Conservation (phyloP, 2,329 filamentous ascomycete genomes). For the Mollisiaceae sp. region DNA sequence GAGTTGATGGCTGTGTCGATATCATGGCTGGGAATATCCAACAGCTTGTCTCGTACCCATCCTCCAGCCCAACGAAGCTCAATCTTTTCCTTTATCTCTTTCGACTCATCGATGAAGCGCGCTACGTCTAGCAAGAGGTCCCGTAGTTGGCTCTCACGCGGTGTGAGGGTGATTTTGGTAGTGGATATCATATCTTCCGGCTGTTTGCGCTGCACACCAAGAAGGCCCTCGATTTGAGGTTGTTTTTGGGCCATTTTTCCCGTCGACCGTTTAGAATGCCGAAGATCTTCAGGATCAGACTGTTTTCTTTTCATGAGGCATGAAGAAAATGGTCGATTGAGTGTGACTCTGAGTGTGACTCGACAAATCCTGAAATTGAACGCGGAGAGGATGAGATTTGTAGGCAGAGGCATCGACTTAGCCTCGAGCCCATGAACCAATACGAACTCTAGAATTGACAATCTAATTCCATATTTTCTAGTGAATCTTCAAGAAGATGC, state of each 20-base stretch:
- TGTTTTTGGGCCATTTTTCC: slow-evolving; percentile 31
- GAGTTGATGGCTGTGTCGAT: slow-evolving; percentile 86
- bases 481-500: background rate
- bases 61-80: slow-evolving; percentile 81
- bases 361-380: slow-evolving; percentile 22
- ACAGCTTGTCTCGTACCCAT: slow-evolving; percentile 85
- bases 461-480: background rate
- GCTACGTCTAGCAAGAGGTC: slow-evolving; percentile 84
- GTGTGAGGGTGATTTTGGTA: slow-evolving; percentile 61
- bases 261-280: slow-evolving; percentile 29
- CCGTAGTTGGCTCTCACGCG: slow-evolving; percentile 74
- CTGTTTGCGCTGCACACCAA: slow-evolving; percentile 23
- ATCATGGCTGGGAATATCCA: slow-evolving; percentile 74
- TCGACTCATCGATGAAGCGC: slow-evolving; percentile 62
- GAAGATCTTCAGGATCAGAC: slow-evolving; percentile 41
- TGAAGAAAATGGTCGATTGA: slow-evolving; percentile 26
- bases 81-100: slow-evolving; percentile 57
- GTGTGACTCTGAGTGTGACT: slow-evolving; percentile 32
- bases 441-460: background rate
- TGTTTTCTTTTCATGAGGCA: slow-evolving; percentile 40
- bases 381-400: slow-evolving; percentile 13
- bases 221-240: slow-evolving; percentile 36
- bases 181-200: slow-evolving; percentile 34
- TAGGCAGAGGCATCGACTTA: slow-evolving; percentile 27
- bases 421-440: slow-evolving; percentile 1